phyloP scores from a whole-genome alignment of 1,284 basidiomycete species.

The Prillingera fragicola region DNA sequence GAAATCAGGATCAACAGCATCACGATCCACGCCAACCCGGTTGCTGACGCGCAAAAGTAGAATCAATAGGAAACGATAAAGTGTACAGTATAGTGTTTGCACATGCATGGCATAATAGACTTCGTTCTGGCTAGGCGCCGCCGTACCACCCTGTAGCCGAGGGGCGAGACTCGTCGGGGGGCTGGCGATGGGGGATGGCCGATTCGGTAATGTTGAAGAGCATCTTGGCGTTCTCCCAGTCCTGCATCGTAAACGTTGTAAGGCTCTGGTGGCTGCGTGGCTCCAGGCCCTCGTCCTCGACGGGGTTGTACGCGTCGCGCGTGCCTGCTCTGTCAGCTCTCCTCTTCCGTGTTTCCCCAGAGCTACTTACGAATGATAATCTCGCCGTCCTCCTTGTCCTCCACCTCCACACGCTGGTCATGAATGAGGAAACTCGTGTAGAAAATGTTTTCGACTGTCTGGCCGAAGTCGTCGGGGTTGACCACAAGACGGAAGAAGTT shows the following conservation, averaged over 20 bases:
- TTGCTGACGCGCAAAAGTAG: constrained; percentile 41
- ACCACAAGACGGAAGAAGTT: constrained; percentile 52
- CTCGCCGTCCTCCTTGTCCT: constrained; percentile 44
- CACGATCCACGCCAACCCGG: constrained; percentile 90
- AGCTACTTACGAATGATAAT: constrained; percentile 46
- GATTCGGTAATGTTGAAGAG: constrained; percentile 48
- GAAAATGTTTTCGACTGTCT: constrained; percentile 56
- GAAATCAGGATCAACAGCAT: constrained; percentile 77
- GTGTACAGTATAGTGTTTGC: constrained; percentile 9
- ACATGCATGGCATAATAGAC: neutral
- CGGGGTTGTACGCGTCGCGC: constrained; percentile 25
- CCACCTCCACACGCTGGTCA: constrained; percentile 48
- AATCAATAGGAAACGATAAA: neutral
- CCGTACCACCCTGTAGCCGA: neutral
- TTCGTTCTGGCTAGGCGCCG: neutral
- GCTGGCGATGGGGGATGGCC: constrained; percentile 46
- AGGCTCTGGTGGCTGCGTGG: constrained; percentile 54
- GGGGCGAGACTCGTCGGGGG: no score
- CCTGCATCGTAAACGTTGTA: constrained; percentile 49
- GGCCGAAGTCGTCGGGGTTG: constrained; percentile 51
- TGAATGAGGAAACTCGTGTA: constrained; percentile 54
- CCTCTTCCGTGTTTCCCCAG: neutral
- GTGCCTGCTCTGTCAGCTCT: constrained; percentile 9
- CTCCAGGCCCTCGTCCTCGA: constrained; percentile 32
- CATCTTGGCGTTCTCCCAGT: constrained; percentile 46